Evolutionary conservation across 2,329 filamentous ascomycete genomes (phyloP).

Genomic region (Ceratocystis papillata): DNA sequence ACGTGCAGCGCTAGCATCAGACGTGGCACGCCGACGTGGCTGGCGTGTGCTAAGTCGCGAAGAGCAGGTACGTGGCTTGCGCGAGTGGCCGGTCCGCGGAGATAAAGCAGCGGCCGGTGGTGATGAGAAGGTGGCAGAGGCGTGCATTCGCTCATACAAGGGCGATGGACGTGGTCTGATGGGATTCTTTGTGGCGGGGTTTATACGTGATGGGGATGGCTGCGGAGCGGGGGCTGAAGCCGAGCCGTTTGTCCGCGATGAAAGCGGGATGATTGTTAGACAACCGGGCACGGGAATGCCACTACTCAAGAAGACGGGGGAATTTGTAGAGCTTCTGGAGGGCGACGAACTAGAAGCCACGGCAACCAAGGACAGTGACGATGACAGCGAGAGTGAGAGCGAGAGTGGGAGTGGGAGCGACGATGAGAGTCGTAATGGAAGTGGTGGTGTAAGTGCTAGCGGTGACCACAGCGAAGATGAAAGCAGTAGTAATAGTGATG

Average conservation of each 20-base stretch:
- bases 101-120: constrained; percentile 40
- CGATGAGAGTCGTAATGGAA: constrained; percentile 27
- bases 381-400: constrained; percentile 16
- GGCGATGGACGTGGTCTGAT: constrained; percentile 75
- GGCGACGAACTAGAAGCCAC: constrained; percentile 15
- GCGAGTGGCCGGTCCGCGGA: constrained; percentile 60
- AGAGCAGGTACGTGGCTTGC: constrained; percentile 66
- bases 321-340: constrained; percentile 27
- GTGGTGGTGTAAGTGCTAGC: constrained; percentile 31
- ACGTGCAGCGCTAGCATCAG: constrained; percentile 55
- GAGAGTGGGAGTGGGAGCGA: constrained; percentile 16
- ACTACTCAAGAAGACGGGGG: constrained; percentile 32
- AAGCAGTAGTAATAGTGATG: constrained; percentile 15
- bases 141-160: constrained; percentile 71
- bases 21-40: constrained; percentile 52
- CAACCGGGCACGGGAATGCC: constrained; percentile 34
- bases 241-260: constrained; percentile 45
- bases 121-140: constrained; percentile 50
- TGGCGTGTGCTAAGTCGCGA: constrained; percentile 67
- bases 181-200: constrained; percentile 91
- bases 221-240: constrained; percentile 25
- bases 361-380: constrained; percentile 25
- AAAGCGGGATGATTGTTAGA: constrained; percentile 40
- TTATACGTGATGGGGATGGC: constrained; percentile 50
- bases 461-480: constrained; percentile 19